Evolutionary conservation across 306 rosid species (phyloP).

Genomic region (Hippophae tibetana): DNA sequence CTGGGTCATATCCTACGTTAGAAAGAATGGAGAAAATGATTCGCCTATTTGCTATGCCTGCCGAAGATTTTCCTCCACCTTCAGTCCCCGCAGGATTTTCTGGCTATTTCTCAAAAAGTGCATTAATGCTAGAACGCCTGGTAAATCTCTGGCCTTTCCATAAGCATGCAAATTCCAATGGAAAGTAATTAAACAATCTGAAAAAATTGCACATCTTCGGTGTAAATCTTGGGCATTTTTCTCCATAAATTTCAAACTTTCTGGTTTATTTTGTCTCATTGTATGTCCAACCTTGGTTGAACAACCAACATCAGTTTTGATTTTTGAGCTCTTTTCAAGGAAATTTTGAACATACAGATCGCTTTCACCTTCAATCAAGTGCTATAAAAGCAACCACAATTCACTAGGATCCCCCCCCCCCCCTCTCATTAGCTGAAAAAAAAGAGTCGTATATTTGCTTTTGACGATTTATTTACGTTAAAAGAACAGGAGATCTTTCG

Average conservation of each 20-base stretch:
- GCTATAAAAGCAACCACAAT: too few species aligned
- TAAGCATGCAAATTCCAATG: constrained; percentile 39
- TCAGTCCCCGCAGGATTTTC: constrained; percentile 79
- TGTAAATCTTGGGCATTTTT: not conserved
- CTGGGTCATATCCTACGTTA: constrained; percentile 68
- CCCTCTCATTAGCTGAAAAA: too few species aligned
- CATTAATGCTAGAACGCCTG: constrained; percentile 79
- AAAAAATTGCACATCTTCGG: not conserved
- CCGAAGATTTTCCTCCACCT: constrained; percentile 93
- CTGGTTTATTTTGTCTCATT: too few species aligned
- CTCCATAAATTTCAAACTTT: not conserved
- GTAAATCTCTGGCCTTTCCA: constrained; percentile 96
- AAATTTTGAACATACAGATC: too few species aligned
- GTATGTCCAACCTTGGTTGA: too few species aligned
- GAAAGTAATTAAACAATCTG: constrained; percentile 28
- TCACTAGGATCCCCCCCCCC: too few species aligned
- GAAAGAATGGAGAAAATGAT: constrained; percentile 86
- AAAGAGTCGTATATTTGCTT: too few species aligned
- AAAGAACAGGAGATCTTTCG: too few species aligned
- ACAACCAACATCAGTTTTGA: too few species aligned
- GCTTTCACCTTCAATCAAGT: too few species aligned
- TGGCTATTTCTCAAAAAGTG: constrained; percentile 79
- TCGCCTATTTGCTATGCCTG: constrained; percentile 98
- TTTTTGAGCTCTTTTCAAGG: too few species aligned
- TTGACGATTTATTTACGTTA: too few species aligned